Conservation (phyloP, 495 filamentous ascomycete genomes). For the Echria macrotheca region DNA sequence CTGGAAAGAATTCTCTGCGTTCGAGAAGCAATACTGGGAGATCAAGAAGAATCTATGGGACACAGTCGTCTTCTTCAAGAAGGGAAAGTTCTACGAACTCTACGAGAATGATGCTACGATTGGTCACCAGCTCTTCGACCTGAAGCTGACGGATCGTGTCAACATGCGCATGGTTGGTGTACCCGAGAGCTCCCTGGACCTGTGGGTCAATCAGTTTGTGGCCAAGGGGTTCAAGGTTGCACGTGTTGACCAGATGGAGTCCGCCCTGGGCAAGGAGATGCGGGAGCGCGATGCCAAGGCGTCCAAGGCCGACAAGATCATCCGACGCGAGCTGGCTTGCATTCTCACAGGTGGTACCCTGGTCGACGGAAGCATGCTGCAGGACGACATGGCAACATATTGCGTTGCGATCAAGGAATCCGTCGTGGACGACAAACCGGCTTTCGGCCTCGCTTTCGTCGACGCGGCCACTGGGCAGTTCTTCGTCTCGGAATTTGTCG, state of each 20-base stretch:
- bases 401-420: constrained; percentile 95
- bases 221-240: constrained; percentile 95
- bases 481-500: constrained; percentile 81
- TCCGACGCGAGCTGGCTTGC: constrained; percentile 81
- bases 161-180: constrained; percentile 99
- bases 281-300: constrained; percentile 69
- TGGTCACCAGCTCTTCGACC: constrained; percentile 92
- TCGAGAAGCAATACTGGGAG: constrained; percentile 99
- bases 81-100: constrained; percentile 98
- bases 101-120: constrained; percentile 98
- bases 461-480: constrained; percentile 97
- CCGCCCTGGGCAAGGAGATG: constrained; percentile 96
- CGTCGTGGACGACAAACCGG: constrained; percentile 66
- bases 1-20: constrained; percentile 75
- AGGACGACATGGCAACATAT: constrained; percentile 95
- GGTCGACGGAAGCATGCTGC: constrained; percentile 92
- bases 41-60: constrained; percentile 98
- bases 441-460: constrained; percentile 89
- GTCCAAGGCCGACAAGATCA: constrained; percentile 79
- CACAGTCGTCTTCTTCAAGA: constrained; percentile 98
- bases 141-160: constrained; percentile 95
- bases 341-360: constrained; percentile 90
- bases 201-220: constrained; percentile 93
- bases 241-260: constrained; percentile 92
- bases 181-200: constrained; percentile 80